Percentiles rank a stretch among this genome's conserved stretches.
These are phyloP conservation scores for Microbotryum lychnidis-dioicae DNA, from an alignment of 1,284 basidiomycete genomes.

Conservation along the genomic window DNA sequence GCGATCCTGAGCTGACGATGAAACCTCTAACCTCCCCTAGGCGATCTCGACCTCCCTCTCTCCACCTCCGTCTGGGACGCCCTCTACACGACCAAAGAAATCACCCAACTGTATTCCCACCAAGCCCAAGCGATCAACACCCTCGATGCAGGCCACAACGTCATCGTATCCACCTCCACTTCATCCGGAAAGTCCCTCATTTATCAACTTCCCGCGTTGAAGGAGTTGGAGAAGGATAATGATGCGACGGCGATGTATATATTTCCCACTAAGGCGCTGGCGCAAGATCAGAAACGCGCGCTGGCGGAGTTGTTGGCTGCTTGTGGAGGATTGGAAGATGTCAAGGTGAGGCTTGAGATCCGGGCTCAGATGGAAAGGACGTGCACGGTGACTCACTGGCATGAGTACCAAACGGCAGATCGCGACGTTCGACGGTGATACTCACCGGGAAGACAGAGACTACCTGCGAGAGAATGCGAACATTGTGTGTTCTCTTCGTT, in stretches of 20 bases:
- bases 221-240: constrained; percentile 56
- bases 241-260: constrained; percentile 69
- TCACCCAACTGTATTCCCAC: constrained; percentile 63
- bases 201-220: constrained; percentile 67
- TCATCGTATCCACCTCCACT: constrained; percentile 83
- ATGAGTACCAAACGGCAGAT: constrained; percentile 42
- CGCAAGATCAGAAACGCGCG: constrained; percentile 73
- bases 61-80: constrained; percentile 55
- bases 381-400: constrained; percentile 1
- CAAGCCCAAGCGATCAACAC: constrained; percentile 69
- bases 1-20: not conserved
- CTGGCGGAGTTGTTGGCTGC: constrained; percentile 58
- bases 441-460: constrained; percentile 53
- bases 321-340: constrained; percentile 56
- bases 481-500: constrained; percentile 31
- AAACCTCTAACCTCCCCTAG: constrained; percentile 40
- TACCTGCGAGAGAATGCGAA: constrained; percentile 41
- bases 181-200: constrained; percentile 88
- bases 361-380: not conserved
- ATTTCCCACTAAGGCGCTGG: constrained; percentile 88
- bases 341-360: constrained; percentile 39
- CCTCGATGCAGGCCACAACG: constrained; percentile 54
- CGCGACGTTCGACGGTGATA: constrained; percentile 83
- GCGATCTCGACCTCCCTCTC: constrained; percentile 50
- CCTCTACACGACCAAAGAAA: constrained; percentile 55